These are phyloP conservation scores for Eimeria tenella DNA, from an alignment of 169 alveolate species.

Conservation along the genomic window DNA sequence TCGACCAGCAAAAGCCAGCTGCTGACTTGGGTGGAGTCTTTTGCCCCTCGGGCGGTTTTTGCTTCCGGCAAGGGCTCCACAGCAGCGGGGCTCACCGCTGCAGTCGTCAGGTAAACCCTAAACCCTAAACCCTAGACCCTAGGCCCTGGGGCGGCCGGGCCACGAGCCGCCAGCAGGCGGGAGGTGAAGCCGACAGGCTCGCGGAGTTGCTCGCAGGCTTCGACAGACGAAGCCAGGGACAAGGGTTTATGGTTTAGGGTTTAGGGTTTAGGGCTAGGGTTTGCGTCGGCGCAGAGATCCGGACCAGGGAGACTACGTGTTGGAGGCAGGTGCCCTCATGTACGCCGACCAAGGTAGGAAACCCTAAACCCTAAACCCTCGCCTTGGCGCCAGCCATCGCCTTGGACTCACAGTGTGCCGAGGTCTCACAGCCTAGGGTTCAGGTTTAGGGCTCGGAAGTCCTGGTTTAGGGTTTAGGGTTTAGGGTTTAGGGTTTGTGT, in stretches of 20 bases:
- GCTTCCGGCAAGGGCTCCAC: constrained; percentile 99
- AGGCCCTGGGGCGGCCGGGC: neutral
- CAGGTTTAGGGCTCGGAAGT: neutral
- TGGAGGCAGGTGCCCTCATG: constrained; percentile 99
- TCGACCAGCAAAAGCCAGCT: constrained; percentile 99
- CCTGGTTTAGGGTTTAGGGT: constrained; percentile 9
- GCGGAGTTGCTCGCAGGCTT: constrained; percentile 44
- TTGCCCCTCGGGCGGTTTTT: constrained; percentile 97
- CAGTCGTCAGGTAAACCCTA: constrained; percentile 88
- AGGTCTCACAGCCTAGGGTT: neutral
- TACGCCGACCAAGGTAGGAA: constrained; percentile 76
- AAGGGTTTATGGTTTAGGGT: constrained; percentile 6
- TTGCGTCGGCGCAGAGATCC: constrained; percentile 93
- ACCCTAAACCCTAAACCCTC: neutral
- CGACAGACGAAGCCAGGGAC: neutral
- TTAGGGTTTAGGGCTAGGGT: constrained; percentile 46
- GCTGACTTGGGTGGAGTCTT: constrained; percentile 97
- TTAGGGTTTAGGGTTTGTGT: neutral
- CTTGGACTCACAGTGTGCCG: no score
- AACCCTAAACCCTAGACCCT: neutral
- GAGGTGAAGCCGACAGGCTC: no score
- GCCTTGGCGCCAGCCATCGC: neutral
- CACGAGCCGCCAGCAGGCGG: no score
- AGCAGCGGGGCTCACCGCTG: constrained; percentile 99
- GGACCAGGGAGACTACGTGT: constrained; percentile 97